Base-by-base conservation (phyloP, 805 yeast species). In the Cyberlindnera xylosilytica region DNA sequence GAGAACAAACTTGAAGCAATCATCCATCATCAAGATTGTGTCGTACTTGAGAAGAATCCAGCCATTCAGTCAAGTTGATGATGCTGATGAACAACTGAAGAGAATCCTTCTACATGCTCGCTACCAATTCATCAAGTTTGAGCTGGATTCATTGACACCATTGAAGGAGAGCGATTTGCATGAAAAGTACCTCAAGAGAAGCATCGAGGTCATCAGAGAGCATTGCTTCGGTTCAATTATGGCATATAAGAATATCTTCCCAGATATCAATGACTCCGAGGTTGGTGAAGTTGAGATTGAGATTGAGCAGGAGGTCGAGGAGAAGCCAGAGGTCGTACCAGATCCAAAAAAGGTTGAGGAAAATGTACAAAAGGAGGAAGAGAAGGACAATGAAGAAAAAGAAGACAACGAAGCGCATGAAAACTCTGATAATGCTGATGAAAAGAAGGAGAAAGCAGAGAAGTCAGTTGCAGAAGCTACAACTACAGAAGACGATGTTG, bases 141-240 rank as follows among this genome's bases (percentile, higher is more conserved):
- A 87, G 56, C 61, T 84, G 36, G 69, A 74, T 3, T 70, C 79
- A 13, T 68, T 83, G 43, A 57, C 55, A 17, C 89, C 88, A 1
- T 66, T 85, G 39, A 68, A 72, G 40, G 69, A 73, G 36, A 69
- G 73, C 40, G 74, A 73, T 37, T 64, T 77, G 4, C 63, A 68
- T 30, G 78, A 79, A 43, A 76, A 81, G 38, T 86, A 79, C 56
- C 65, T 90, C 43, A 89, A 88, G 53, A 70, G 95, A 50, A 83
- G 78, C 51, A 74, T 91, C 29, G 98, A 93, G 60, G 78, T 87
- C 4, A 78, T 87, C 44, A 73, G 99, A 58, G 97, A 90, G 59
- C 84, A 78, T 53, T 78, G 87, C 15, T 85, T 83, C 61, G 83
- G 82, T 20, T 79, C 93, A 0, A 68, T 87, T 3, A 75, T 84